Base-by-base conservation (phyloP, 2,329 filamentous ascomycete genomes). In the Xylariaceae sp. region DNA sequence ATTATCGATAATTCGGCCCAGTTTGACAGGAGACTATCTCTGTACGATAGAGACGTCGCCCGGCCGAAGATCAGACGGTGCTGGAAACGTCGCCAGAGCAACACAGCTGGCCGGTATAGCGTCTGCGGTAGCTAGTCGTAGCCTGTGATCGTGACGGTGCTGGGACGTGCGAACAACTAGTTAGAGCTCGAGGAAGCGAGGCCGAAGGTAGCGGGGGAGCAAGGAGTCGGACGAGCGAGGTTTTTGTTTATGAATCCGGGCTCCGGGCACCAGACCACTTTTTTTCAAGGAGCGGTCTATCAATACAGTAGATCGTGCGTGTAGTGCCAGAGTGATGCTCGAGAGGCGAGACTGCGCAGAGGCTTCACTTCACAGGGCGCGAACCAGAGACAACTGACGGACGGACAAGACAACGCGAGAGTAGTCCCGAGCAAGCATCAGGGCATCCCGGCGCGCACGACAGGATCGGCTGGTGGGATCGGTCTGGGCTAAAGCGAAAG, bases 231-330 rank as follows among this genome's bases (percentile, higher is more conserved):
- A 57, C 47, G 44, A 55, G 62, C 30, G 55, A 60, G 59, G 48
- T 30, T 39, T 47, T 37, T n/a, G 57, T 30, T 39, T 47, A 30
- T n/a, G 57, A 48, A 51, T 44, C 39, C 47, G 57, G 51, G 18
- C 44, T 50, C 59, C 60, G n/a, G 47, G 15, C 44, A 15, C 49
- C 56, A 10, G 53, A 9, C 35, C 10, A 51, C 49, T 17, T 23
- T 45, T 45, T 58, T 13, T 23, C 17, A 51, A 45, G 23, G 45
- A 56, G 59, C 57, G 53, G 51, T 54, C 35, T 68, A 67, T 67
- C 60, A 54, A 68, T 70, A 67, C 59, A 61, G 52, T 59, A 53
- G 58, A 53, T 51, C 41, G 52, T 65, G 68, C 65, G 23, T 51
- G 55, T 60, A 66, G 64, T 66, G 61, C 63, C 66, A 51, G 48